A percentile compares a stretch with the other conserved stretches of the same genome.
phyloP scores from a whole-genome alignment of 2,329 filamentous ascomycete species.

The Colletotrichum salicis region DNA sequence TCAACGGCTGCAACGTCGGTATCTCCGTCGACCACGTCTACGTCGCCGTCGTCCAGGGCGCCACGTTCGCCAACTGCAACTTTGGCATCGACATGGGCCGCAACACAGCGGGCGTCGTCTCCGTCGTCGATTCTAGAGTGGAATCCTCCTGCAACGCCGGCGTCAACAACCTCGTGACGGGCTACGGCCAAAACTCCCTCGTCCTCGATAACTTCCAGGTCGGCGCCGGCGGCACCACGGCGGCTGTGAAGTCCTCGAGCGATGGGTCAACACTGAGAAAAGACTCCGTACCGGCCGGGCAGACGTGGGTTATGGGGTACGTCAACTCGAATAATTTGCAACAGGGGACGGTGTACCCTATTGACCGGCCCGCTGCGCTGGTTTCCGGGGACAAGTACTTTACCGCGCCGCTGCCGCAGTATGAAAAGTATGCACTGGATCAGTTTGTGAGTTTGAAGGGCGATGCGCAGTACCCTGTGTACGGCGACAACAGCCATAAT shows the following conservation, averaged over 20 bases:
- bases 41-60: conserved; percentile 43
- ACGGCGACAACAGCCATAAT: conserved; percentile 52
- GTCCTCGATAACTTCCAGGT: conserved; percentile 44
- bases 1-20: conserved; percentile 44
- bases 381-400: conserved; percentile 46
- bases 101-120: conserved; percentile 40
- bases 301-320: conserved; percentile 43
- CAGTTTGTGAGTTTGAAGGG: conserved; percentile 59
- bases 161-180: conserved; percentile 41
- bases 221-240: conserved; percentile 32
- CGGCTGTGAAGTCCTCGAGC: conserved; percentile 38
- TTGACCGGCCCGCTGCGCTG: conserved; percentile 44
- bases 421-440: conserved; percentile 50
- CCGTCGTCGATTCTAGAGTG: conserved; percentile 44
- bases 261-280: conserved; percentile 34
- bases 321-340: conserved; percentile 42
- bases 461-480: conserved; percentile 50
- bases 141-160: conserved; percentile 38
- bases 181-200: conserved; percentile 42
- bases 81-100: conserved; percentile 44
- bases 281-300: conserved; percentile 35
- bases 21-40: conserved; percentile 42
- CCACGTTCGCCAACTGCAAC: conserved; percentile 43
- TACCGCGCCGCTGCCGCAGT: conserved; percentile 49
- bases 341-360: conserved; percentile 43